Percentiles rank a stretch among this genome's conserved stretches.
Evolutionary conservation across 345 rosid species (phyloP).

Genomic region (Populus euphratica): DNA sequence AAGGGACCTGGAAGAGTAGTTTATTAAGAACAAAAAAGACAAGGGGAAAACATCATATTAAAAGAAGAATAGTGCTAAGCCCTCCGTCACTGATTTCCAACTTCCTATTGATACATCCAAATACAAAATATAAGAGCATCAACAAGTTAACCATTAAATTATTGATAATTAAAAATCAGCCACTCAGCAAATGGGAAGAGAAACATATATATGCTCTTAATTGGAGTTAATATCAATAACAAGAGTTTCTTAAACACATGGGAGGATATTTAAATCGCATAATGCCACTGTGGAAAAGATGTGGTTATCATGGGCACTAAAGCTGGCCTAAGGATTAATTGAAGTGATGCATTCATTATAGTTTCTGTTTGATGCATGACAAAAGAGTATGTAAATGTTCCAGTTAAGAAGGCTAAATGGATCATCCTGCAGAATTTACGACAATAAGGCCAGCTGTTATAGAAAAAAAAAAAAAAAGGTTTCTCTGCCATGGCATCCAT

Average conservation of each 20-base stretch:
- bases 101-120: background rate
- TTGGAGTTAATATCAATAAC: background rate
- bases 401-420: background rate
- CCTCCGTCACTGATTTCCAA: too few species aligned
- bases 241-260: background rate
- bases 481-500: background rate
- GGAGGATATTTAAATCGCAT: background rate
- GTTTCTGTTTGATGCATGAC: background rate
- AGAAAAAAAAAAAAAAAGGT: background rate
- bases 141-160: background rate
- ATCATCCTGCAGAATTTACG: background rate
- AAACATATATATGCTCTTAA: background rate
- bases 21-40: background rate
- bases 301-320: background rate
- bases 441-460: background rate
- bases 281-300: background rate
- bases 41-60: background rate
- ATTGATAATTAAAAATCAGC: background rate
- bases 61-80: too few species aligned
- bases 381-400: background rate
- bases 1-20: slow-evolving; percentile 56
- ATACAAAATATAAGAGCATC: background rate
- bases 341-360: background rate
- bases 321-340: background rate
- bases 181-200: background rate